Evolutionary conservation across 176 grass and related monocot genomes (phyloP).

Genomic region (Avena sativa): DNA sequence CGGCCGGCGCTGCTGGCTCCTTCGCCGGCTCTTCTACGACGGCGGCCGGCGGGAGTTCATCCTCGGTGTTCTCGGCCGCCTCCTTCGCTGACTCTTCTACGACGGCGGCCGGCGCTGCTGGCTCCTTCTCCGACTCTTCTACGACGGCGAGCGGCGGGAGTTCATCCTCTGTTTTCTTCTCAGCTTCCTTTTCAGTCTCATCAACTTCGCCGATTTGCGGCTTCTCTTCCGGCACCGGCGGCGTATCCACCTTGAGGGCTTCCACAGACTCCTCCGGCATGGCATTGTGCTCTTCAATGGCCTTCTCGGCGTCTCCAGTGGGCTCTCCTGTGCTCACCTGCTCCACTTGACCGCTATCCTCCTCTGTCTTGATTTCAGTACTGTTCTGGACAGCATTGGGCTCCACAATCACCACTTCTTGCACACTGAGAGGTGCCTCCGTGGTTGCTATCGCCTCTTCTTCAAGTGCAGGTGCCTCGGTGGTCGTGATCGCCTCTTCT

Average conservation of each 20-base stretch:
- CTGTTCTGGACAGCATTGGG: slow-evolving; percentile 2
- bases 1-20: not conserved
- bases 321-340: not conserved
- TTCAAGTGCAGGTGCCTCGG: not conserved
- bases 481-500: not conserved
- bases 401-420: slow-evolving; percentile 34
- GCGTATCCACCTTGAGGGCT: slow-evolving; percentile 18
- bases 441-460: slow-evolving; percentile 6
- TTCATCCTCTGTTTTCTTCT: slow-evolving; percentile 8
- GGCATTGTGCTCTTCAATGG: slow-evolving; percentile 10
- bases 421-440: slow-evolving; percentile 21
- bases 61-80: not conserved
- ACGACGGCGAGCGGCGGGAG: not conserved
- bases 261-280: not conserved
- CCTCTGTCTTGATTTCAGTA: not conserved
- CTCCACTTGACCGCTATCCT: not conserved
- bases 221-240: slow-evolving; percentile 32
- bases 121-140: slow-evolving; percentile 12
- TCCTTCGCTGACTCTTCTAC: slow-evolving; percentile 5
- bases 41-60: not conserved
- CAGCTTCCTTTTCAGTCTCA: not conserved
- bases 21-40: slow-evolving; percentile 10
- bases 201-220: not conserved
- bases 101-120: too few species aligned
- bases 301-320: not conserved